phyloP scores from a whole-genome alignment of 2,329 filamentous ascomycete species.

The Aspergillus piperis region DNA sequence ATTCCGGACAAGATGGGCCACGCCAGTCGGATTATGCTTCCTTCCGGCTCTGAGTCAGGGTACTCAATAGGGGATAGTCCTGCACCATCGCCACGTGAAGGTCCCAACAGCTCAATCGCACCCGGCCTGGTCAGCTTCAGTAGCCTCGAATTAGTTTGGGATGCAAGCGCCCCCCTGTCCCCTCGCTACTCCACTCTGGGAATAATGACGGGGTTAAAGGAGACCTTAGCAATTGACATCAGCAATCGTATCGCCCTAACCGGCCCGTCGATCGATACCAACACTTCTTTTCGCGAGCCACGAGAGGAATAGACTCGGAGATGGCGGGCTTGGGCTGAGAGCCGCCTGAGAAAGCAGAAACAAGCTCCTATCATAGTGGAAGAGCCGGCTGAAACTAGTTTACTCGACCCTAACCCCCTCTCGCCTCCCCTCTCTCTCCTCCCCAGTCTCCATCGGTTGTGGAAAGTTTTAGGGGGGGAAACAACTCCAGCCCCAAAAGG shows the following conservation, averaged over 20 bases:
- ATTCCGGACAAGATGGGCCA: not conserved
- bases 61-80: conserved; percentile 15
- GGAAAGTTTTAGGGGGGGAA: not conserved
- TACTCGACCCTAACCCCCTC: conserved; percentile 2
- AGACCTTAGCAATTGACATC: conserved; percentile 1
- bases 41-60: conserved; percentile 7
- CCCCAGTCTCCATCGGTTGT: not conserved
- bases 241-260: not conserved
- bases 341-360: conserved; percentile 3
- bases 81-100: conserved; percentile 12
- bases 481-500: conserved; percentile 24
- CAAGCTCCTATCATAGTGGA: conserved; percentile 16
- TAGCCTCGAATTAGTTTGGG: not conserved
- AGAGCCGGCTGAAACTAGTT: conserved; percentile 15
- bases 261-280: conserved; percentile 6
- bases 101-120: conserved; percentile 8
- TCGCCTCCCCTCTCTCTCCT: not conserved
- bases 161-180: not conserved
- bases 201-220: not conserved
- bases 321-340: conserved; percentile 4
- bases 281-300: conserved; percentile 5
- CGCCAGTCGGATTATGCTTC: conserved; percentile 1
- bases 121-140: not conserved
- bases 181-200: not conserved
- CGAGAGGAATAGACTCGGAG: conserved; percentile 3